A percentile compares a stretch with the other conserved stretches of the same genome.
Conservation (phyloP, 371 early-diverging fungal genomes). For the Circinella umbellata region DNA sequence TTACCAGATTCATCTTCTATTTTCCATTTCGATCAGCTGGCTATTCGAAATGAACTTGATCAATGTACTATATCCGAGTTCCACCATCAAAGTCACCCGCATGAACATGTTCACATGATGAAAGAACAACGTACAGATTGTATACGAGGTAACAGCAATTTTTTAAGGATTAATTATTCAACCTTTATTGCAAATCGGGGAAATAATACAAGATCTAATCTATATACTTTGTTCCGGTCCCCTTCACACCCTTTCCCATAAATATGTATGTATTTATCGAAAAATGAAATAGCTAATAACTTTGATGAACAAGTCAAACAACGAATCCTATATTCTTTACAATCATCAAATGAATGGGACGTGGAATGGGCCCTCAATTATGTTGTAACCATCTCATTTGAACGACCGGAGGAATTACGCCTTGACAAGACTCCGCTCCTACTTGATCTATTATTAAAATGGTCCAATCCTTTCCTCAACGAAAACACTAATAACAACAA, state of each 20-base stretch:
- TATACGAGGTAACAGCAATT: slow-evolving; percentile 9
- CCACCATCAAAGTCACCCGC: slow-evolving; percentile 43
- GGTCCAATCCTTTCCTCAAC: slow-evolving; percentile 59
- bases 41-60: slow-evolving; percentile 22
- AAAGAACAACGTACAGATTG: slow-evolving; percentile 26
- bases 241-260: too few relatives aligned
- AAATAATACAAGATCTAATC: too few relatives aligned
- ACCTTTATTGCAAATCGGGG: too few relatives aligned
- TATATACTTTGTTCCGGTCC: too few relatives aligned
- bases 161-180: too few relatives aligned
- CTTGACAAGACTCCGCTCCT: slow-evolving; percentile 70
- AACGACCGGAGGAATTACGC: slow-evolving; percentile 63
- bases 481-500: neutral
- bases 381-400: slow-evolving; percentile 76
- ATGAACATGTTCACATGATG: slow-evolving; percentile 39
- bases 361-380: slow-evolving; percentile 88
- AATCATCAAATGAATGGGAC: slow-evolving; percentile 75
- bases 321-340: slow-evolving; percentile 71
- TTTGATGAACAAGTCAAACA: slow-evolving; percentile 61
- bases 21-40: slow-evolving; percentile 24
- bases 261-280: neutral
- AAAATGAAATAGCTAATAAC: slow-evolving; percentile 24
- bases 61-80: slow-evolving; percentile 32
- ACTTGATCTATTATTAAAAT: slow-evolving; percentile 62
- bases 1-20: slow-evolving; percentile 7